Evolutionary conservation across 345 rosid species (phyloP).

Genomic region (Acer negundo): DNA sequence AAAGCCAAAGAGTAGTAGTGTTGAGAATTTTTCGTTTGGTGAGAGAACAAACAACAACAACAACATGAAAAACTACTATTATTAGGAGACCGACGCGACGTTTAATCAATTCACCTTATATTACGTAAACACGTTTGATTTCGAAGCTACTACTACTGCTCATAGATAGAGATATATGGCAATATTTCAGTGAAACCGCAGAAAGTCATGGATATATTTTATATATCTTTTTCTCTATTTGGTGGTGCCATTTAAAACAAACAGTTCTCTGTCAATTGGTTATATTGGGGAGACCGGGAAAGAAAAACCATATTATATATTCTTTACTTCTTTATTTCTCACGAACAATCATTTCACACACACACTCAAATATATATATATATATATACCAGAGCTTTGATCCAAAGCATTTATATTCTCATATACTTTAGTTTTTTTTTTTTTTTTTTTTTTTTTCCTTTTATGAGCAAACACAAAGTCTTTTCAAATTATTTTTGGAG

Average conservation of each 20-base stretch:
- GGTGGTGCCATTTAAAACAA: conserved; percentile 16
- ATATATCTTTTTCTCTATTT: conserved; percentile 13
- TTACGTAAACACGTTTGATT: conserved; percentile 23
- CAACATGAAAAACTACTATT: conserved; percentile 18
- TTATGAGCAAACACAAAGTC: conserved; percentile 26
- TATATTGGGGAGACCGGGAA: conserved; percentile 18
- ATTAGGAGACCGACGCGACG: conserved; percentile 34
- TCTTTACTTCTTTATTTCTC: conserved; percentile 19
- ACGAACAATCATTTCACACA: conserved; percentile 33
- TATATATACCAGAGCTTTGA: conserved; percentile 15
- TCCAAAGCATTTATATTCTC: conserved; percentile 30
- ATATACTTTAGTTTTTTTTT: conserved; percentile 2
- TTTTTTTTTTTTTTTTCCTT: conserved; percentile 8
- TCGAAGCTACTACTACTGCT: conserved; percentile 8
- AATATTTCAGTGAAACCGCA: neutral
- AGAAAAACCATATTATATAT: neutral
- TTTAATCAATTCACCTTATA: conserved; percentile 38
- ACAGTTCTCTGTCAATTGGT: conserved; percentile 28
- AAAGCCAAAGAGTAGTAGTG: conserved; percentile 11
- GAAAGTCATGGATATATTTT: conserved; percentile 7
- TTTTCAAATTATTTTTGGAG: conserved; percentile 17
- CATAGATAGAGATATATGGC: conserved; percentile 18
- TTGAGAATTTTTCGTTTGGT: conserved; percentile 23
- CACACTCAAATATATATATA: too few species aligned
- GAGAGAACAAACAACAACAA: conserved; percentile 1